Base-by-base conservation (phyloP, 805 yeast genomes). In the Komagataella ulmi region DNA sequence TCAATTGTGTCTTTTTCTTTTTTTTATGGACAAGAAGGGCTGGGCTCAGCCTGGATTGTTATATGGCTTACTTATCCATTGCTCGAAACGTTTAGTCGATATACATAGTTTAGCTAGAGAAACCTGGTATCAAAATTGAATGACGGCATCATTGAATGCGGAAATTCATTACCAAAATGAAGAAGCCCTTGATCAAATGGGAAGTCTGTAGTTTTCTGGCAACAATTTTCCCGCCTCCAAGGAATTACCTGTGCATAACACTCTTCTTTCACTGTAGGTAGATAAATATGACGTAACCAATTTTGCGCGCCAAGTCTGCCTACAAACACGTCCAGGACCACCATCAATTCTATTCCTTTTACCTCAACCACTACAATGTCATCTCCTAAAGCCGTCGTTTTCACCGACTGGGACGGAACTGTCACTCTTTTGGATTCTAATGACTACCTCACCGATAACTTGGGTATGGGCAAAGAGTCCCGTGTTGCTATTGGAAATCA, bases 331-430 rank as follows among this genome's bases (percentile, higher is more conserved):
- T 14, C 14, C 40, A 30, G 8, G 14, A 7, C 40, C 2, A 5
- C 40, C 14, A 14, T 10, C 8, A 30, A 30, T 30, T 30, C 14
- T 30, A 14, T 8, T 30, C 40, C 14, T 30, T 30, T 12, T 30
- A 30, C 14, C 40, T 4, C 40, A 4, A 30, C 14, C 40, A 30
- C 40, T 14, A 8, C 14, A 30, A 30, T 30, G 40, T 30, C 40
- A 30, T 30, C 40, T 30, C 40, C 40, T 30, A 30, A 56, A 56
- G 91, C 95, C 48, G 88, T 93, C 61, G 85, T 93, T 46, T 93
- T 93, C 73, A 86, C 97, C 46, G 99, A 93, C 66, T 93, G 95
- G 80, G 99, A 93, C 65, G 99, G 99, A 24, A 93, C 99, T 2
- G 93, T 93, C 56, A 93, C 99, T 10, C 71, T 86, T 54, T 95